A percentile compares a stretch with the other conserved stretches of the same genome.
Conservation (phyloP, 1,284 basidiomycete species). For the Coriolopsis trogii region DNA sequence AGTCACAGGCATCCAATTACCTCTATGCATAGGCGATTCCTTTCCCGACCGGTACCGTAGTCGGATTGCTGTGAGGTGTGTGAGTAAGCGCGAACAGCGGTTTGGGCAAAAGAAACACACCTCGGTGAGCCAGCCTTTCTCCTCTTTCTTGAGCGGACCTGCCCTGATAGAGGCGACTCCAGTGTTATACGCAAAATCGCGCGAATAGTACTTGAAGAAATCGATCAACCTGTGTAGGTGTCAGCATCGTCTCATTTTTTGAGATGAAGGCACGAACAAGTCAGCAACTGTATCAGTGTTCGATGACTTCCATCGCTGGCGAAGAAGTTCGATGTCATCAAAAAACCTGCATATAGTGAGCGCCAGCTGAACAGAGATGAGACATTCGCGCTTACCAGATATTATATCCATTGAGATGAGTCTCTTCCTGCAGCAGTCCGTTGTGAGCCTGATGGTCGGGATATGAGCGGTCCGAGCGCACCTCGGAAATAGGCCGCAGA, state of each 20-base stretch:
- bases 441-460: conserved; percentile 8
- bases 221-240: conserved; percentile 76
- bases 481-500: conserved; percentile 77
- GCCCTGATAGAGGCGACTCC: conserved; percentile 92
- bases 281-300: conserved; percentile 95
- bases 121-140: conserved; percentile 93
- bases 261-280: conserved; percentile 54
- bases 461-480: conserved; percentile 31
- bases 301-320: conserved; percentile 91
- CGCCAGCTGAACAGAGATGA: neutral
- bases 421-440: conserved; percentile 69
- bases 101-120: conserved; percentile 48
- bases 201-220: conserved; percentile 96
- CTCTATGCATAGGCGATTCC: conserved; percentile 94
- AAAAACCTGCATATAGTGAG: conserved; percentile 72
- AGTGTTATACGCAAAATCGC: conserved; percentile 91
- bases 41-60: conserved; percentile 80
- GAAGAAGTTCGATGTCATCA: conserved; percentile 92
- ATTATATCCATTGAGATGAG: conserved; percentile 82
- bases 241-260: neutral
- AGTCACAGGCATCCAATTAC: conserved; percentile 42
- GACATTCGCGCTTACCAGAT: conserved; percentile 58
- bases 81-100: neutral
- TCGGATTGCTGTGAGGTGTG: conserved; percentile 35
- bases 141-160: conserved; percentile 88